Evolutionary conservation across 495 filamentous ascomycete genomes (phyloP).

Genomic region (Neurospora sp.): DNA sequence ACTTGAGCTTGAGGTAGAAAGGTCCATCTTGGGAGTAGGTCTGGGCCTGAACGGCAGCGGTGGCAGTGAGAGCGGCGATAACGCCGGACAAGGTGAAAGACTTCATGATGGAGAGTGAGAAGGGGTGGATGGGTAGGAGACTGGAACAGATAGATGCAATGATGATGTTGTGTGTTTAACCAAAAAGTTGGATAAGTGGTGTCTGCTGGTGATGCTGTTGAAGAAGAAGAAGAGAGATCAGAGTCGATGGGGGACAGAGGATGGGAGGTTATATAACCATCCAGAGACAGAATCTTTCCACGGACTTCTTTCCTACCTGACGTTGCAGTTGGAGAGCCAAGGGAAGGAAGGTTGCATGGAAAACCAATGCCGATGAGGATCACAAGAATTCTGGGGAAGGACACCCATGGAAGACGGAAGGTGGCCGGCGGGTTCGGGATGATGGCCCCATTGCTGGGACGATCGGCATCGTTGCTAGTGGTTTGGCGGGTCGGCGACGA

Average conservation of each 20-base stretch:
- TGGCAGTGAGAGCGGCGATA: conserved; percentile 8
- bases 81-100: conserved; percentile 4
- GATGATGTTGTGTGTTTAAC: neutral
- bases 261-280: neutral
- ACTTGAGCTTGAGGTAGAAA: conserved; percentile 29
- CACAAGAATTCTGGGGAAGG: neutral
- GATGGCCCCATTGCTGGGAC: neutral
- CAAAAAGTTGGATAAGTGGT: neutral
- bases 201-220: conserved; percentile 1
- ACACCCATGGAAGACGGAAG: neutral
- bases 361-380: neutral
- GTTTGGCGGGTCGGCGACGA: neutral
- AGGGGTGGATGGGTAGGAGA: conserved; percentile 6
- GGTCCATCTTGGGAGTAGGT: conserved; percentile 26
- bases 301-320: neutral
- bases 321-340: neutral
- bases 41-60: conserved; percentile 25
- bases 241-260: neutral
- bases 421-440: neutral
- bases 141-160: neutral
- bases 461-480: neutral
- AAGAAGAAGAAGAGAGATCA: neutral
- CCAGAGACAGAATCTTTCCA: neutral
- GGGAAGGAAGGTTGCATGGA: neutral
- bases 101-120: conserved; percentile 7